Evolutionary conservation across 2,329 filamentous ascomycete genomes (phyloP).

Genomic region (Exophiala oligosperma): DNA sequence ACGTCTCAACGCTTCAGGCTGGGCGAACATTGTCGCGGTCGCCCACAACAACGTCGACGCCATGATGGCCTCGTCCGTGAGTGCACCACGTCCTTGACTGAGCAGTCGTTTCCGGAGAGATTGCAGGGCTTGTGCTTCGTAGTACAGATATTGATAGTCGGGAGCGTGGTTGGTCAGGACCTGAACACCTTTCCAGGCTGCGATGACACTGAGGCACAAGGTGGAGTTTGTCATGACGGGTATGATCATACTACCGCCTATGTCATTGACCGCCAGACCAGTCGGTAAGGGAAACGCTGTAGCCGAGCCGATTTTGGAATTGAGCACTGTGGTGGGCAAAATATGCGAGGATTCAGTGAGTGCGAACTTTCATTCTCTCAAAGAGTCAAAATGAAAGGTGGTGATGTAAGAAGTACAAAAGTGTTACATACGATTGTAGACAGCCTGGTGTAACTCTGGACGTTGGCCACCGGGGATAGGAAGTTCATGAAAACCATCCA

Average conservation of each 20-base stretch:
- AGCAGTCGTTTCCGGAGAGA: constrained; percentile 6
- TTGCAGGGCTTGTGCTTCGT: constrained; percentile 12
- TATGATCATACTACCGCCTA: constrained; percentile 13
- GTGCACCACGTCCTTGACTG: background rate
- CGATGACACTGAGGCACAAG: constrained; percentile 10
- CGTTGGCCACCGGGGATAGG: constrained; percentile 8
- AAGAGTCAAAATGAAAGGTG: background rate
- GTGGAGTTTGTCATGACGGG: constrained; percentile 14
- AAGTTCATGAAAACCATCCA: constrained; percentile 14
- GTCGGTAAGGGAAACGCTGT: constrained; percentile 11
- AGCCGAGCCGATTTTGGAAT: constrained; percentile 13
- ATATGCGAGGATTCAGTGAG: background rate
- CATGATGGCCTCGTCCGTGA: constrained; percentile 10
- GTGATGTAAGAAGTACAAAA: background rate
- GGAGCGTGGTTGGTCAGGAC: constrained; percentile 2
- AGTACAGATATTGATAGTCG: constrained; percentile 5
- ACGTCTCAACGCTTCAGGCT: constrained; percentile 7
- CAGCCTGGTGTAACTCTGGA: constrained; percentile 10
- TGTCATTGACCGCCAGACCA: constrained; percentile 12
- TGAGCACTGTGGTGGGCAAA: background rate
- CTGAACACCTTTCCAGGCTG: constrained; percentile 13
- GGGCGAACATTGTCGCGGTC: constrained; percentile 12
- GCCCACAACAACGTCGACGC: constrained; percentile 8
- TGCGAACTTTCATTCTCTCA: background rate
- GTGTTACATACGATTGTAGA: constrained; percentile 10